Evolutionary conservation across 139 green algal species (phyloP).

Genomic region (Limnomonas spitsbergensis): DNA sequence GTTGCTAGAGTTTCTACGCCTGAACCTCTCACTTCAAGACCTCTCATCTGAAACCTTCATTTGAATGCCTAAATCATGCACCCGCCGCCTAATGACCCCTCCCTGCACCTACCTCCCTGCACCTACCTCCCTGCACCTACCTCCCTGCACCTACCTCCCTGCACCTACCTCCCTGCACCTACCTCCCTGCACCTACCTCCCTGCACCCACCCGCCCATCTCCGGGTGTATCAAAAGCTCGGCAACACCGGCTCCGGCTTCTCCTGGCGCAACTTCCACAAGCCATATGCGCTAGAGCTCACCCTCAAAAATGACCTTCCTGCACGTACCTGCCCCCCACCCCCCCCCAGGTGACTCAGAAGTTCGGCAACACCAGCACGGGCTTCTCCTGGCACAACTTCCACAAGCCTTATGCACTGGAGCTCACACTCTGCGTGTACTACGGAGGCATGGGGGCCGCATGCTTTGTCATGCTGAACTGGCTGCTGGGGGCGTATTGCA

Average conservation of each 20-base stretch:
- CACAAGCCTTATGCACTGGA: slow-evolving; percentile 19
- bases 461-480: not conserved
- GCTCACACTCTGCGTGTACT: slow-evolving; percentile 14
- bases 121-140: too few relatives aligned
- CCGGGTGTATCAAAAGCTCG: slow-evolving; percentile 16
- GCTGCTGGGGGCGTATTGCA: slow-evolving; percentile 15
- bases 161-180: too few relatives aligned
- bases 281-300: slow-evolving; percentile 18
- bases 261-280: slow-evolving; percentile 15
- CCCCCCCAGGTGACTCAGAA: slow-evolving; percentile 18
- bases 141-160: too few relatives aligned
- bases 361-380: not conserved
- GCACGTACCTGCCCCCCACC: not conserved
- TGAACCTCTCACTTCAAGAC: too few relatives aligned
- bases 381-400: slow-evolving; percentile 14
- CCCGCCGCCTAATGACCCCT: too few relatives aligned
- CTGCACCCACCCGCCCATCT: too few relatives aligned
- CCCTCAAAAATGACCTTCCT: too few relatives aligned
- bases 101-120: too few relatives aligned
- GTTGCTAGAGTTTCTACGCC: too few relatives aligned
- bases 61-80: too few relatives aligned
- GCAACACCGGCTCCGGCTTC: not conserved
- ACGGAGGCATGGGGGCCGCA: slow-evolving; percentile 8
- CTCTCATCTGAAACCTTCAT: too few relatives aligned
- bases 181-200: too few relatives aligned